Evolutionary conservation across 306 rosid species (phyloP).

Genomic region (Dalbergia oliveri): DNA sequence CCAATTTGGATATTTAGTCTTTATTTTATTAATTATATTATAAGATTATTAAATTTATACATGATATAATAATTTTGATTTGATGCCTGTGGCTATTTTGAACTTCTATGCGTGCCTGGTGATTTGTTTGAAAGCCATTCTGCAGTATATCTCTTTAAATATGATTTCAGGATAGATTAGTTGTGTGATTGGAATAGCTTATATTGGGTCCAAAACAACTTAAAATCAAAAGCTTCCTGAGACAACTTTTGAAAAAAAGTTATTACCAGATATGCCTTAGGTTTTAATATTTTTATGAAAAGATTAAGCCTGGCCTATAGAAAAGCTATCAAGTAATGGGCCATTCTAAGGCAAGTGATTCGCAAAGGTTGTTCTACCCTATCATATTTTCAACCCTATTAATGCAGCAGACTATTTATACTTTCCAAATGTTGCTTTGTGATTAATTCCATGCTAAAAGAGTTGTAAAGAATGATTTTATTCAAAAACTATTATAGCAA

Average conservation of each 20-base stretch:
- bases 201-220: not conserved
- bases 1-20: no score
- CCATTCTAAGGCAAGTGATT: slow-evolving; percentile 13
- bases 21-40: not conserved
- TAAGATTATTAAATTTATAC: slow-evolving; percentile 2
- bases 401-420: slow-evolving; percentile 12
- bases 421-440: slow-evolving; percentile 1
- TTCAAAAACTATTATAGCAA: slow-evolving; percentile 4
- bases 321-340: slow-evolving; percentile 23
- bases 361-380: slow-evolving; percentile 13
- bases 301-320: not conserved
- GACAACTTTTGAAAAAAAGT: not conserved
- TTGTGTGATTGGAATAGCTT: not conserved
- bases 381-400: slow-evolving; percentile 31
- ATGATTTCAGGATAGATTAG: slow-evolving; percentile 4
- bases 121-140: slow-evolving; percentile 1
- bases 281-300: slow-evolving; percentile 6
- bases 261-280: not conserved
- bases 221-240: not conserved
- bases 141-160: slow-evolving; percentile 18
- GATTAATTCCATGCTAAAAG: slow-evolving; percentile 30
- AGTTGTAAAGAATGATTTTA: slow-evolving; percentile 22
- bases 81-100: slow-evolving; percentile 10
- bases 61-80: not conserved
- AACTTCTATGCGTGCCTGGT: not conserved